These are phyloP conservation scores for Wickerhamomyces rabaulensis DNA, from an alignment of 805 yeast genomes.

Conservation along the genomic window DNA sequence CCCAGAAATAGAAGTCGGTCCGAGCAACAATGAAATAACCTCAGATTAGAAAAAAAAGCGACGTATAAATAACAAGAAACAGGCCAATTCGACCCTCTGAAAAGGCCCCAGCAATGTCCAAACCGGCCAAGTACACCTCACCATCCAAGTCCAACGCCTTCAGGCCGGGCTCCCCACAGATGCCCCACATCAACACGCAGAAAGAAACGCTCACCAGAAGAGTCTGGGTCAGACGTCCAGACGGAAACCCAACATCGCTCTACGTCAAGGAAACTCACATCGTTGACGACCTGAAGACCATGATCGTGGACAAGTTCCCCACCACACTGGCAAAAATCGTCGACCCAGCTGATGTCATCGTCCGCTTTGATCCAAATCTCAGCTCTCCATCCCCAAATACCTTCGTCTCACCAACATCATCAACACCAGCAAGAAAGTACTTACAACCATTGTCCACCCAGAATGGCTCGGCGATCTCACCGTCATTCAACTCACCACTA, in stretches of 20 bases:
- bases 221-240: slow-evolving; percentile 49
- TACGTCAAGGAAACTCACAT: slow-evolving; percentile 56
- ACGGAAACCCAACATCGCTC: slow-evolving; percentile 65
- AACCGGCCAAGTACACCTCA: slow-evolving; percentile 10
- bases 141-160: slow-evolving; percentile 6
- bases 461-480: not conserved
- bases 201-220: slow-evolving; percentile 27
- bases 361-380: slow-evolving; percentile 22
- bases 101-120: not conserved
- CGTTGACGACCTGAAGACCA: slow-evolving; percentile 75
- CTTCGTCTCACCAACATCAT: not conserved
- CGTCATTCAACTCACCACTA: slow-evolving; percentile 15
- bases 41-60: too few relatives aligned
- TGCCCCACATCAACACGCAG: slow-evolving; percentile 12
- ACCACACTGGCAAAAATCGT: slow-evolving; percentile 53
- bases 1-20: not conserved
- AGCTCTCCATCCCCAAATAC: slow-evolving; percentile 5
- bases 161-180: slow-evolving; percentile 9
- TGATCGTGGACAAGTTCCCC: slow-evolving; percentile 60
- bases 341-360: slow-evolving; percentile 64
- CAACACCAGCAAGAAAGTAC: not conserved
- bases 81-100: too few relatives aligned
- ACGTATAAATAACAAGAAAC: too few relatives aligned
- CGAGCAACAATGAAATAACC: not conserved
- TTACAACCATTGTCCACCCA: not conserved